phyloP scores from a whole-genome alignment of 2,329 filamentous ascomycete genomes.

The Penicillium freii region DNA sequence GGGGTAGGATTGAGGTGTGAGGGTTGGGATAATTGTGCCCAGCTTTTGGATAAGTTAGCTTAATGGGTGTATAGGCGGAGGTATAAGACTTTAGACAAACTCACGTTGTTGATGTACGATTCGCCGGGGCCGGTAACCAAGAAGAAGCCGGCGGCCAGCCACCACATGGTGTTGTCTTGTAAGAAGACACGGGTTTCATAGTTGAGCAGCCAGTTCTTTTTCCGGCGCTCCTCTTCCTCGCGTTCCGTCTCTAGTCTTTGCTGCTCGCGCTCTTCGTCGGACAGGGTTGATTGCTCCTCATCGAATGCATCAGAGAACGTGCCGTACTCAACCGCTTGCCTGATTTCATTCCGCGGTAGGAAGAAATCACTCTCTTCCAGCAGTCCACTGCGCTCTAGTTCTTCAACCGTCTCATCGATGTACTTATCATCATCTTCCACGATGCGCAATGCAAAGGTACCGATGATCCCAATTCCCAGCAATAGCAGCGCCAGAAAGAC shows the following conservation, averaged over 20 bases:
- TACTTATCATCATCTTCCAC: slow-evolving; percentile 79
- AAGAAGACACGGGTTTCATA: slow-evolving; percentile 85
- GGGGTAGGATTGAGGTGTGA: slow-evolving; percentile 64
- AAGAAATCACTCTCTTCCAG: slow-evolving; percentile 71
- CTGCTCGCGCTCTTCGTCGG: slow-evolving; percentile 45
- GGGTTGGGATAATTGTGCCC: slow-evolving; percentile 85
- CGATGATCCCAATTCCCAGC: slow-evolving; percentile 67
- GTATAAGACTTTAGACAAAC: slow-evolving; percentile 6
- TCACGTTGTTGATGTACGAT: slow-evolving; percentile 88
- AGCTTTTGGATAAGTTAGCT: slow-evolving; percentile 42
- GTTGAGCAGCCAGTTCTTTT: slow-evolving; percentile 89
- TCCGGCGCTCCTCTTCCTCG: slow-evolving; percentile 59
- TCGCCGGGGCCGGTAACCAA: slow-evolving; percentile 93
- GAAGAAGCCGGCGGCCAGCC: slow-evolving; percentile 84
- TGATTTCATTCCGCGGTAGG: slow-evolving; percentile 48
- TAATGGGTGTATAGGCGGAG: background rate
- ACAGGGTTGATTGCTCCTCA: slow-evolving; percentile 38
- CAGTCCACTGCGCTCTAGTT: slow-evolving; percentile 84
- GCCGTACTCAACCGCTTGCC: slow-evolving; percentile 44
- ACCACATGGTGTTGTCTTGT: slow-evolving; percentile 92
- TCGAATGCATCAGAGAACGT: slow-evolving; percentile 39
- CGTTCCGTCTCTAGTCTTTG: slow-evolving; percentile 43
- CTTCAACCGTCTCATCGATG: slow-evolving; percentile 85
- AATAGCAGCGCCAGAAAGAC: slow-evolving; percentile 76
- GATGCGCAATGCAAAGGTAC: slow-evolving; percentile 70